These are phyloP conservation scores for Dictyophora rubrovolvata DNA, from an alignment of 768 basidiomycete species.

Conservation along the genomic window DNA sequence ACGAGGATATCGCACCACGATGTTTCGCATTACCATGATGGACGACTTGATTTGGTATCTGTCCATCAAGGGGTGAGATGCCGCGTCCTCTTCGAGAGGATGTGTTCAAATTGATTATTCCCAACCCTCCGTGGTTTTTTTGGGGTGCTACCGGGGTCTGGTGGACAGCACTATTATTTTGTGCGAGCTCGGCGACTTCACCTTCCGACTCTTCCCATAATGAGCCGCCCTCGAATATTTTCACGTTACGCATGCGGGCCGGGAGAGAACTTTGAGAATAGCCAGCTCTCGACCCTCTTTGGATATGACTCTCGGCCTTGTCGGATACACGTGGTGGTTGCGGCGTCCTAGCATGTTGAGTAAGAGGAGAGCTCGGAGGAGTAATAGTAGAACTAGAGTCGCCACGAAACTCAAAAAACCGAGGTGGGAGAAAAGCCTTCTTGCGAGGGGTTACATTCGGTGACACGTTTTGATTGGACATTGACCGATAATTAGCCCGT, in stretches of 20 bases:
- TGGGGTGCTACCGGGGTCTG: neutral
- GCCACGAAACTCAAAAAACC: neutral
- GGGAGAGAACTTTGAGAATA: neutral
- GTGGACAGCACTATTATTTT: neutral
- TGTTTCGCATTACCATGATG: neutral
- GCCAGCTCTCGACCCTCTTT: neutral
- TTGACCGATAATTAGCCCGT: neutral
- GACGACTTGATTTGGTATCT: neutral
- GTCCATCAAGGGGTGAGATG: neutral
- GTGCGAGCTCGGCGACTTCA: neutral
- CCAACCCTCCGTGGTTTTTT: neutral
- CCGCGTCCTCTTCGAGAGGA: neutral
- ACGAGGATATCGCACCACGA: neutral
- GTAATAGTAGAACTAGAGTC: neutral
- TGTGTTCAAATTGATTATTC: neutral
- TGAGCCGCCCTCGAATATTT: neutral
- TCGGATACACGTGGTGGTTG: neutral
- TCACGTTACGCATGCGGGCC: neutral
- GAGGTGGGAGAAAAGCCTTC: neutral
- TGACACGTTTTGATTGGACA: neutral
- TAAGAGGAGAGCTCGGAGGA: neutral
- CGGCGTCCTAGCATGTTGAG: neutral
- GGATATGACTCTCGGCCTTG: neutral
- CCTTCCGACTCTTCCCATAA: neutral
- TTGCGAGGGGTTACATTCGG: neutral